Percentiles rank a stretch among this genome's conserved stretches.
These are phyloP conservation scores for Phlyctochytrium planicorne DNA, from an alignment of 192 early-diverging fungal genomes.

Conservation along the genomic window DNA sequence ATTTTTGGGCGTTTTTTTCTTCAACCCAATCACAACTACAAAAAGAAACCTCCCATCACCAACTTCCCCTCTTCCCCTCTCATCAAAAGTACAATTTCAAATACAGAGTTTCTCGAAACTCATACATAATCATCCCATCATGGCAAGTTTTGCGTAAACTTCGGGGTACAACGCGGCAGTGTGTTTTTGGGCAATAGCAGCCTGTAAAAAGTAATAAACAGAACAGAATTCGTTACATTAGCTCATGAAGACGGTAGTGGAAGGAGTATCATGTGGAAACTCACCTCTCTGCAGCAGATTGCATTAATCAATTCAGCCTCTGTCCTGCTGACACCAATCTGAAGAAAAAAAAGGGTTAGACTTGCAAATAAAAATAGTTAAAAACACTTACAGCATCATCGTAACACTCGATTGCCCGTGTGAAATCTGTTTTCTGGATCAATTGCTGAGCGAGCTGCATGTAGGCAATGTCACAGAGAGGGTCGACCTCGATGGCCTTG, in stretches of 20 bases:
- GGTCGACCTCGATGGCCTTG: slow-evolving; percentile 84
- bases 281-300: slow-evolving; percentile 49
- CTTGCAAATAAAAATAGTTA: not conserved
- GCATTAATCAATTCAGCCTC: slow-evolving; percentile 88
- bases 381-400: slow-evolving; percentile 69
- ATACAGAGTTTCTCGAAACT: not conserved
- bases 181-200: slow-evolving; percentile 29
- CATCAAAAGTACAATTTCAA: not conserved
- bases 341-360: not conserved
- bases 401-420: slow-evolving; percentile 80
- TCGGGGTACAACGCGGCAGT: slow-evolving; percentile 18
- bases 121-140: not conserved
- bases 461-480: slow-evolving; percentile 95
- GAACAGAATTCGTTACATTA: slow-evolving; percentile 2
- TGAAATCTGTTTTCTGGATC: slow-evolving; percentile 70
- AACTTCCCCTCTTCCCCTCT: not conserved
- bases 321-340: slow-evolving; percentile 72
- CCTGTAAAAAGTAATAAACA: slow-evolving; percentile 7
- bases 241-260: too few relatives aligned
- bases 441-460: slow-evolving; percentile 70
- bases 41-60: not conserved
- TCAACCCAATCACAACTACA: not conserved
- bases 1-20: not conserved
- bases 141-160: slow-evolving; percentile 22
- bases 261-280: too few relatives aligned